Conservation (phyloP, 768 basidiomycete genomes). For the Leccinum longicurvipes region DNA sequence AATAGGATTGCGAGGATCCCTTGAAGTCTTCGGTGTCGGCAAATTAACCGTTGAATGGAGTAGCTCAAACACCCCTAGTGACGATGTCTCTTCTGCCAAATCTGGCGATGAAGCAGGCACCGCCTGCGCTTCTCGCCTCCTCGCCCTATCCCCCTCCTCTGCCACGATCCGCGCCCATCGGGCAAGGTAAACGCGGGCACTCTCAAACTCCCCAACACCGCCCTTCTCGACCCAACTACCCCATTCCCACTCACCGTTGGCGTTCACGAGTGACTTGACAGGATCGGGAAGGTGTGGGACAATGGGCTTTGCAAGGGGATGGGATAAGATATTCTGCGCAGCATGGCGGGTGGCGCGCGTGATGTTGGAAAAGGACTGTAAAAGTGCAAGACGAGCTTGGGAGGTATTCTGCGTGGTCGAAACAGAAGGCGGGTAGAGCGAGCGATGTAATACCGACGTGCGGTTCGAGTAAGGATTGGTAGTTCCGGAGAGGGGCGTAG, state of each 20-base stretch:
- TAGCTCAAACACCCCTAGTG: slow-evolving; percentile 85
- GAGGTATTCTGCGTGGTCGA: slow-evolving; percentile 53
- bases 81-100: slow-evolving; percentile 61
- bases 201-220: slow-evolving; percentile 94
- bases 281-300: slow-evolving; percentile 95
- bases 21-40: slow-evolving; percentile 77
- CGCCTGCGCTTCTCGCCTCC: slow-evolving; percentile 74
- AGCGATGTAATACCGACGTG: slow-evolving; percentile 78
- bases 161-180: slow-evolving; percentile 97
- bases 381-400: slow-evolving; percentile 73
- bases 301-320: slow-evolving; percentile 94
- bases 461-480: slow-evolving; percentile 60
- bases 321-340: slow-evolving; percentile 91
- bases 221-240: slow-evolving; percentile 91
- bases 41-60: slow-evolving; percentile 75
- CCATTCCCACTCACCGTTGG: slow-evolving; percentile 90
- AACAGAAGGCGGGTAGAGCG: slow-evolving; percentile 54
- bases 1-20: slow-evolving; percentile 77
- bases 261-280: slow-evolving; percentile 85
- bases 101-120: slow-evolving; percentile 51
- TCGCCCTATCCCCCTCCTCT: slow-evolving; percentile 92
- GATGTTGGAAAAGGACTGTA: slow-evolving; percentile 94
- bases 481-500: slow-evolving; percentile 32
- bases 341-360: slow-evolving; percentile 91
- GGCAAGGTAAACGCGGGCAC: slow-evolving; percentile 92